These are phyloP conservation scores for Ceriops zippeliana DNA, from an alignment of 345 rosid species.

Conservation along the genomic window DNA sequence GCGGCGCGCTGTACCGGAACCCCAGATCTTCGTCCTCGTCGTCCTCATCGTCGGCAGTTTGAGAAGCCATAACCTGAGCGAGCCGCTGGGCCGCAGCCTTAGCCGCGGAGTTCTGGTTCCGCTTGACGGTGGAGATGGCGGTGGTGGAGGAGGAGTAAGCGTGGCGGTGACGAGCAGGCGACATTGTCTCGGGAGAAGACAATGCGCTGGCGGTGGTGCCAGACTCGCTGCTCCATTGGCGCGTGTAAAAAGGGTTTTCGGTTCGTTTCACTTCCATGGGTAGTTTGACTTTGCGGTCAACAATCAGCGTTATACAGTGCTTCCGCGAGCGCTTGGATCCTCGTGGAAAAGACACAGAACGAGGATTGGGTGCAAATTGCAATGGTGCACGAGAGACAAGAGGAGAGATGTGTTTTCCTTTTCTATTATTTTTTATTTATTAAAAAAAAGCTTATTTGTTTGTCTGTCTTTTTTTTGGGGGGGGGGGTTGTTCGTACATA, in stretches of 20 bases:
- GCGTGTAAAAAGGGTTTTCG: conserved; percentile 5
- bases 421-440: too few species aligned
- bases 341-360: neutral
- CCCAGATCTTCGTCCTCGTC: conserved; percentile 67
- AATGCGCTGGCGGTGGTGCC: neutral
- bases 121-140: conserved; percentile 16
- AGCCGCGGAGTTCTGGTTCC: conserved; percentile 77
- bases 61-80: conserved; percentile 96
- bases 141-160: conserved; percentile 28
- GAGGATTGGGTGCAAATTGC: neutral
- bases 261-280: conserved; percentile 18
- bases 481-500: too few species aligned
- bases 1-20: conserved; percentile 83
- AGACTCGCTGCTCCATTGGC: conserved; percentile 25
- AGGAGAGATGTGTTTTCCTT: neutral
- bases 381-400: neutral
- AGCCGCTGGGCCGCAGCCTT: conserved; percentile 91
- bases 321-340: neutral
- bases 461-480: too few species aligned
- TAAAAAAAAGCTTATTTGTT: too few species aligned
- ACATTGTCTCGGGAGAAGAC: conserved; percentile 6
- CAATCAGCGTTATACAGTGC: neutral
- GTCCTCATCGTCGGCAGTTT: conserved; percentile 59
- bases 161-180: conserved; percentile 20
- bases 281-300: neutral